These are phyloP conservation scores for Penicillium sp. DNA, from an alignment of 2,329 filamentous ascomycete species.

Conservation along the genomic window DNA sequence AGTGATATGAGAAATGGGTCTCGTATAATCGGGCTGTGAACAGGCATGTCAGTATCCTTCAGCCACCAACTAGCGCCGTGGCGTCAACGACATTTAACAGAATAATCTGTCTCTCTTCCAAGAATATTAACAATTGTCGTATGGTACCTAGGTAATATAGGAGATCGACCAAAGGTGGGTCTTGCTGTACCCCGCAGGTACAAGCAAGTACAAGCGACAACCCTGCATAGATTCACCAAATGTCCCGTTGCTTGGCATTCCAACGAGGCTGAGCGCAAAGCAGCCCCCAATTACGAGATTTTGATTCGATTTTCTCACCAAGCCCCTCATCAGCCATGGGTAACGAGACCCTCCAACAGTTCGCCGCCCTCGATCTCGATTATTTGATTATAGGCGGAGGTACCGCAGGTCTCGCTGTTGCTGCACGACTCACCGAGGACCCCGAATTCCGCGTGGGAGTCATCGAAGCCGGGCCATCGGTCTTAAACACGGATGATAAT, in stretches of 20 bases:
- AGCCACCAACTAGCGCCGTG: not conserved
- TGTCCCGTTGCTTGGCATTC: not conserved
- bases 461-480: slow-evolving; percentile 44
- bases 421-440: slow-evolving; percentile 37
- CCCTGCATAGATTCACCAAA: not conserved
- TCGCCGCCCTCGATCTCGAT: slow-evolving; percentile 6
- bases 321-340: not conserved
- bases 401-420: slow-evolving; percentile 51
- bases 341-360: not conserved
- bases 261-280: not conserved
- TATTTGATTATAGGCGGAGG: slow-evolving; percentile 52
- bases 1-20: not conserved
- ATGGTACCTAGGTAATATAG: no score
- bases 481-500: slow-evolving; percentile 22
- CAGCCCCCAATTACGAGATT: not conserved
- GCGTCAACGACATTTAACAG: not conserved
- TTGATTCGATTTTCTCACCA: not conserved
- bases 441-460: slow-evolving; percentile 44
- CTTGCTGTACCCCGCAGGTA: not conserved
- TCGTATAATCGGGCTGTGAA: not conserved
- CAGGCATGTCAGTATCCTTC: not conserved
- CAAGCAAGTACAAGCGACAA: not conserved
- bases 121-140: not conserved
- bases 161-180: not conserved
- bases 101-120: not conserved